A percentile compares a stretch with the other conserved stretches of the same genome.
These are phyloP conservation scores for Colletotrichum tanaceti DNA, from an alignment of 2,329 filamentous ascomycete genomes.

Conservation along the genomic window DNA sequence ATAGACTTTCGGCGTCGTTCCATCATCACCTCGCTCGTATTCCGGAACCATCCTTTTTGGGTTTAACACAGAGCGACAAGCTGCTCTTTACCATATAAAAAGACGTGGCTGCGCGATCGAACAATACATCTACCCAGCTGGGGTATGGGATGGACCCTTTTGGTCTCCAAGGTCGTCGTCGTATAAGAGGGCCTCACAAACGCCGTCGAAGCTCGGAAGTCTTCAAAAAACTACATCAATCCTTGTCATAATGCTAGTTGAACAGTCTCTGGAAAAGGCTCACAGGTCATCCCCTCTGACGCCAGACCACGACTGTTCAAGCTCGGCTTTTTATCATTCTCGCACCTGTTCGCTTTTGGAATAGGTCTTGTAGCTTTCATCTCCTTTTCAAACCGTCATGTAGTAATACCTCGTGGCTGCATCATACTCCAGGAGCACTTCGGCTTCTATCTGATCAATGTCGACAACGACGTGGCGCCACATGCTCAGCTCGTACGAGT, in stretches of 20 bases:
- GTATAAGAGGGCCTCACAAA: too few species aligned
- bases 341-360: fast-evolving
- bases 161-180: too few species aligned
- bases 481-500: constrained; percentile 54
- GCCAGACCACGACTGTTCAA: too few species aligned
- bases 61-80: background rate
- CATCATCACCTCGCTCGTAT: constrained; percentile 1
- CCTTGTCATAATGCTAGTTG: too few species aligned
- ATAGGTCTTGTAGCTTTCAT: background rate
- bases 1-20: constrained; percentile 24
- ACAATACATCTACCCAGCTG: background rate
- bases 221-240: too few species aligned
- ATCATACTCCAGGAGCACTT: constrained; percentile 59
- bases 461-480: constrained; percentile 53
- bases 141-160: too few species aligned
- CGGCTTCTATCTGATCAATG: constrained; percentile 52
- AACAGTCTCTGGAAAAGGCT: background rate
- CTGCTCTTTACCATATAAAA: too few species aligned
- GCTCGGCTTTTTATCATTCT: background rate
- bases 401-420: constrained; percentile 57
- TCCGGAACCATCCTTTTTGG: background rate
- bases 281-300: background rate
- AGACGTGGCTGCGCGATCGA: background rate
- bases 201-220: too few species aligned
- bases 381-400: constrained; percentile 12